Conservation (phyloP, 2,329 filamentous ascomycete genomes). For the Pseudogymnoascus sp. region DNA sequence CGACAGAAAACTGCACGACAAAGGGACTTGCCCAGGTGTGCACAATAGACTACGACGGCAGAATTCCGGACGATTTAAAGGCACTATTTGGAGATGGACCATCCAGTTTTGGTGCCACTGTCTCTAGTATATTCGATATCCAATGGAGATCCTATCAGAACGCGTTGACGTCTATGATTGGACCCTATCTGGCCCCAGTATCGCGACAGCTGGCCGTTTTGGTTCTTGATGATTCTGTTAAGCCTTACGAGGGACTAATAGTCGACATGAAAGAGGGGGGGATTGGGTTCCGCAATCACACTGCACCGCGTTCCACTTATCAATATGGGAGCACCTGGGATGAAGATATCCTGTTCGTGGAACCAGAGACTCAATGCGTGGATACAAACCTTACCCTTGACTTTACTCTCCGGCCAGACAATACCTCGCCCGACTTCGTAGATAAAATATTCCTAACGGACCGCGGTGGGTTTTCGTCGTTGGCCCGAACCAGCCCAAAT, state of each 20-base stretch:
- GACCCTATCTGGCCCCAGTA: constrained; percentile 24
- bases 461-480: constrained; percentile 36
- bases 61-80: constrained; percentile 29
- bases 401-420: constrained; percentile 27
- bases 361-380: constrained; percentile 39
- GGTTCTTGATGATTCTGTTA: constrained; percentile 13
- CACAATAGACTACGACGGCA: constrained; percentile 17
- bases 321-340: constrained; percentile 35
- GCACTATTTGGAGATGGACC: constrained; percentile 26
- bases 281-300: constrained; percentile 41
- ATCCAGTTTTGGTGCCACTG: constrained; percentile 31
- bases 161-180: constrained; percentile 17
- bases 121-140: constrained; percentile 39
- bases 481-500: constrained; percentile 31
- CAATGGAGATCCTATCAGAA: constrained; percentile 29
- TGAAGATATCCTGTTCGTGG: constrained; percentile 41
- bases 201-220: constrained; percentile 21
- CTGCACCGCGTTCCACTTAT: constrained; percentile 25
- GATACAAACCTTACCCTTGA: constrained; percentile 38
- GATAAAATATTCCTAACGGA: constrained; percentile 32
- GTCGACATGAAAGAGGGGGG: constrained; percentile 36
- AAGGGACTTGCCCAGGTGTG: constrained; percentile 12
- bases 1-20: constrained; percentile 16
- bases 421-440: neutral
- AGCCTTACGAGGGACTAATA: constrained; percentile 37